Evolutionary conservation across 441 rosid species (phyloP).

Genomic region (Erodium trifolium): DNA sequence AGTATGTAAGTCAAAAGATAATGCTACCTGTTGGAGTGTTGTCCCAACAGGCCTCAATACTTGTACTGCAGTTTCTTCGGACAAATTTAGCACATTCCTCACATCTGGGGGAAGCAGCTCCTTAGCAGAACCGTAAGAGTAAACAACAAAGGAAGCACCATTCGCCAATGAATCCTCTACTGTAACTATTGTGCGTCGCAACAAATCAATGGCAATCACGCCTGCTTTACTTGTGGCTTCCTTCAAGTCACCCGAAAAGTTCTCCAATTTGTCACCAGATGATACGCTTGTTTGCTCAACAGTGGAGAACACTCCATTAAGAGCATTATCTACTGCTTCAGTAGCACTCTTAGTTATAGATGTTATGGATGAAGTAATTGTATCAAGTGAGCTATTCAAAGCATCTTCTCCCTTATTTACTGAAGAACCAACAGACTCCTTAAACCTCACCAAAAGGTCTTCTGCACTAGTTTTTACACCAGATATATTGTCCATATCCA

Average conservation of each 20-base stretch:
- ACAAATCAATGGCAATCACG: slow-evolving; percentile 40
- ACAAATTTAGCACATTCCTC: slow-evolving; percentile 41
- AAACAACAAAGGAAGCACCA: slow-evolving; percentile 59
- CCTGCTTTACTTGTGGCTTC: slow-evolving; percentile 51
- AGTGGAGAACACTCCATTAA: slow-evolving; percentile 37
- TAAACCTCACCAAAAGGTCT: slow-evolving; percentile 38
- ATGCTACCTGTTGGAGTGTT: slow-evolving; percentile 59
- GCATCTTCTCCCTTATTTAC: slow-evolving; percentile 45
- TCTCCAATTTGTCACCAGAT: slow-evolving; percentile 41
- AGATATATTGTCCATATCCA: slow-evolving; percentile 27
- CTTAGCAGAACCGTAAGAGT: slow-evolving; percentile 64
- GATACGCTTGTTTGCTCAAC: slow-evolving; percentile 48
- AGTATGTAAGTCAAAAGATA: slow-evolving; percentile 3
- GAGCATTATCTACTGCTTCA: slow-evolving; percentile 47
- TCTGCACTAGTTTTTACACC: slow-evolving; percentile 37
- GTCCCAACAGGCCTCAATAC: slow-evolving; percentile 51
- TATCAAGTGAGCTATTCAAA: slow-evolving; percentile 47
- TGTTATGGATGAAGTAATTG: slow-evolving; percentile 44
- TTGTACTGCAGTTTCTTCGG: slow-evolving; percentile 54
- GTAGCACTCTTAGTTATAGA: slow-evolving; percentile 52
- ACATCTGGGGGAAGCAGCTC: slow-evolving; percentile 62
- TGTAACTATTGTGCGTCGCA: slow-evolving; percentile 51
- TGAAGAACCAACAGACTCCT: slow-evolving; percentile 43
- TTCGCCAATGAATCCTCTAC: slow-evolving; percentile 52
- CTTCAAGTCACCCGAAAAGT: slow-evolving; percentile 43